These are phyloP conservation scores for Vitis rupestris DNA, from an alignment of 164 flowering plant species.

Conservation along the genomic window DNA sequence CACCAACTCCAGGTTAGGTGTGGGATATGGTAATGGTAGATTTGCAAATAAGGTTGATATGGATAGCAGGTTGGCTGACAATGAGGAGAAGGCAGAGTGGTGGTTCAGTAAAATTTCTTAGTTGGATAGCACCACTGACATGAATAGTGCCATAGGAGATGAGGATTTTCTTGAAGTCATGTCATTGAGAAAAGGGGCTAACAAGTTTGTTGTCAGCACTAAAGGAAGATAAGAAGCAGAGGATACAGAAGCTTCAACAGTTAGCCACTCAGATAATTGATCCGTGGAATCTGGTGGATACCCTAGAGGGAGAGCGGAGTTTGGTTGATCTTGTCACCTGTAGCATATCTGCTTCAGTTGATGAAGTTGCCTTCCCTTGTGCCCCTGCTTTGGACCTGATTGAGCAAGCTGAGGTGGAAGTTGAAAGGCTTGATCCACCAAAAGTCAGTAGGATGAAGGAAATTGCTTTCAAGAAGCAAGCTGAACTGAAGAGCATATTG, in stretches of 20 bases:
- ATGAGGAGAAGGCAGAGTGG: conserved; percentile 62
- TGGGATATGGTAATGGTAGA: conserved; percentile 23
- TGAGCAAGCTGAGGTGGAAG: conserved; percentile 98
- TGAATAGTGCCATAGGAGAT: conserved; percentile 42
- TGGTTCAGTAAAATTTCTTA: conserved; percentile 72
- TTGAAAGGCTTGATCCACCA: conserved; percentile 90
- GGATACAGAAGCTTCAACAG: conserved; percentile 73
- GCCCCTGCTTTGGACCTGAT: conserved; percentile 91
- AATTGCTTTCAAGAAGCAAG: conserved; percentile 83
- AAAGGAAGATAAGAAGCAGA: conserved; percentile 35
- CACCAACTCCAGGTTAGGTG: conserved; percentile 14
- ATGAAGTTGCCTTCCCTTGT: conserved; percentile 83
- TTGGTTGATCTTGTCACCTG: conserved; percentile 90
- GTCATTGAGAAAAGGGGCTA: conserved; percentile 72
- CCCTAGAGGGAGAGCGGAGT: conserved; percentile 70
- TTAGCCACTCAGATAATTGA: conserved; percentile 79
- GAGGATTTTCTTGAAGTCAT: conserved; percentile 73
- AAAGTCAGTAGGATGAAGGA: conserved; percentile 97
- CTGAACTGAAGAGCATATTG: conserved; percentile 42
- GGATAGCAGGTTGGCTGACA: conserved; percentile 44
- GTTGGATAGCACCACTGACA: conserved; percentile 42
- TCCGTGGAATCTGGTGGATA: conserved; percentile 98
- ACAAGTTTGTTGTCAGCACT: conserved; percentile 72
- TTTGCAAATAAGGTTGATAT: conserved; percentile 28
- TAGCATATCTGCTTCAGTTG: conserved; percentile 84